Evolutionary conservation across 768 basidiomycete species (phyloP), one percentile per base, ranked within the genome.

Genomic region (Amanita fuliginea): DNA sequence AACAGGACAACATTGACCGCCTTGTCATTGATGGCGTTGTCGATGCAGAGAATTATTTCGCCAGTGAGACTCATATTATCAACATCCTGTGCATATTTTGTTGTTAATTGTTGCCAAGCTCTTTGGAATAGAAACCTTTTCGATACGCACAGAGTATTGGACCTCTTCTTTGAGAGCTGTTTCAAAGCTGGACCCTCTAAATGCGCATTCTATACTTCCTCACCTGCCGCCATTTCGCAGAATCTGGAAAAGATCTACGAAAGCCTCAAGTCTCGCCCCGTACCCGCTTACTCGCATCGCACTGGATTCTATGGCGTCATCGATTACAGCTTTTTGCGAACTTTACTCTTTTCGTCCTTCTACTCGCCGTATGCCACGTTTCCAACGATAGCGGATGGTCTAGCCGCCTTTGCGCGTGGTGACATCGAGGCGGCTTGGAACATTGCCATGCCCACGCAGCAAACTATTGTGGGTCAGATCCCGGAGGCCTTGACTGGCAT

Each of bases 121-220:
- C 49, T 61, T 13, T 68, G 67, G 67, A 60, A 59, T 4, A 65
- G 62, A 8, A 67, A 67, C 48, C 59, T 70, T 24, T 24, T 24
- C 5, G 22, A 24, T 5, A 24, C 22, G 5, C 3, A 24, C n/a
- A 67, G 69, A 52, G 58, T 59, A 0, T 55, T 70, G 54, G 54
- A 63, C n/a, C 46, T 49, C 22, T 24, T 24, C 5, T 3, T 24
- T 24, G 22, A 24, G 2, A 60, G 59, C 11, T 73, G 72, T 46
- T 60, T 61, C 28, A 58, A 60, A 0, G 71, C 67, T 2, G 73
- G 71, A 0, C 66, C 67, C 0, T 33, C 48, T 4, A 45, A 35
- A 30, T 73, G 72, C 51, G 44, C 66, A 3, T 71, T 74, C 58
- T 69, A 65, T 55, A 65, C 69, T 4, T 59, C 67, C 0, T 64